Evolutionary conservation across 257 asterid species (phyloP).

Genomic region (Leptodermis oblonga): DNA sequence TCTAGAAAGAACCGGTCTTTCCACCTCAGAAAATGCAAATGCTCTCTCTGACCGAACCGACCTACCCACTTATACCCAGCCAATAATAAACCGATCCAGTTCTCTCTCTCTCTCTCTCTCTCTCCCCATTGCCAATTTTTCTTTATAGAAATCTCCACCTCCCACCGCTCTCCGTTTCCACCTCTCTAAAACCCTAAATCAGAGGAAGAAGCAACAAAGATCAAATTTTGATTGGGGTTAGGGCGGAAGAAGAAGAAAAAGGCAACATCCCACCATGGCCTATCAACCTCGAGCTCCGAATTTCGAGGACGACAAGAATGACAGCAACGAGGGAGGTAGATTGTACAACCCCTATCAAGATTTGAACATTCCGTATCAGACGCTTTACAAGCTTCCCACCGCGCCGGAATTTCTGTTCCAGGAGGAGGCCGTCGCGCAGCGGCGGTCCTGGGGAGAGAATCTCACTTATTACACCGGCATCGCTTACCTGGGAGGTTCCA

Average conservation of each 20-base stretch:
- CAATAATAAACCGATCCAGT: not conserved
- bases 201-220: too few species aligned
- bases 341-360: conserved; percentile 93
- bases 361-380: conserved; percentile 48
- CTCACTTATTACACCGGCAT: conserved; percentile 82
- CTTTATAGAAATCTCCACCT: not conserved
- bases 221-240: not conserved
- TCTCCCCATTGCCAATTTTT: not conserved
- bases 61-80: not conserved
- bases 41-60: too few species aligned
- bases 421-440: conserved; percentile 70
- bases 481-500: conserved; percentile 71
- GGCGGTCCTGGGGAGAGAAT: conserved; percentile 96
- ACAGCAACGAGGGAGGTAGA: conserved; percentile 28
- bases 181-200: not conserved
- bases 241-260: not conserved
- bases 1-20: too few species aligned
- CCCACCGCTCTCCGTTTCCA: not conserved
- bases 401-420: conserved; percentile 82
- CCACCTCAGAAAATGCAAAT: too few species aligned
- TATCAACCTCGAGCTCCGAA: conserved; percentile 54
- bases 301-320: conserved; percentile 32
- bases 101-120: not conserved
- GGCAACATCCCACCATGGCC: conserved; percentile 45
- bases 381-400: conserved; percentile 69